These are phyloP conservation scores for Middelhovenomyces tepae DNA, from an alignment of 805 yeast genomes.

Conservation along the genomic window DNA sequence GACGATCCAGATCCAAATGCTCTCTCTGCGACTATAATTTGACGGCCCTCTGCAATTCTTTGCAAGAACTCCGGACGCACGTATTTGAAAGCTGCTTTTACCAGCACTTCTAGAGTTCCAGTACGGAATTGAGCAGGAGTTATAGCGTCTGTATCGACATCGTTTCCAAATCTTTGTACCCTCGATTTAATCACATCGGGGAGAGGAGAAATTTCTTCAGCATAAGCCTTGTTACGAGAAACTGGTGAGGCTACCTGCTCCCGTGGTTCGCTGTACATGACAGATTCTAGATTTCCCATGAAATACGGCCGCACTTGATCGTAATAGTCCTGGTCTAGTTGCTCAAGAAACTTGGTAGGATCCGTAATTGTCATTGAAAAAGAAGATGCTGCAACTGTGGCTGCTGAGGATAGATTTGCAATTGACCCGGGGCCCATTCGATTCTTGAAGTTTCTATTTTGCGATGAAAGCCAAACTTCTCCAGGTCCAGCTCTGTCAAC, in stretches of 20 bases:
- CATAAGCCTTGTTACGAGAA: slow-evolving; percentile 4
- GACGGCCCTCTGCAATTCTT: slow-evolving; percentile 4
- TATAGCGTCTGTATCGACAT: slow-evolving; percentile 13
- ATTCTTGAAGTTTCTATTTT: slow-evolving; percentile 10
- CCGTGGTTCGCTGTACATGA: slow-evolving; percentile 9
- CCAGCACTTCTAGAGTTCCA: slow-evolving; percentile 6
- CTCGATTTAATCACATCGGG: slow-evolving; percentile 7
- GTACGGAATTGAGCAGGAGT: slow-evolving; percentile 11
- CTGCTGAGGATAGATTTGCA: slow-evolving; percentile 10
- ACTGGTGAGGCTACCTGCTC: slow-evolving; percentile 3
- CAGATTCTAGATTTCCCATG: slow-evolving; percentile 5
- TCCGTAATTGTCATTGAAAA: slow-evolving; percentile 10
- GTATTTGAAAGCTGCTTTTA: slow-evolving; percentile 10
- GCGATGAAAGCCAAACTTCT: slow-evolving; percentile 12
- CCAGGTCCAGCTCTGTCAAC: slow-evolving; percentile 11
- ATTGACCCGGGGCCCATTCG: slow-evolving; percentile 13
- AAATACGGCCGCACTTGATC: slow-evolving; percentile 8
- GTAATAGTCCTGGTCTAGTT: slow-evolving; percentile 5
- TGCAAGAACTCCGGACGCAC: slow-evolving; percentile 9
- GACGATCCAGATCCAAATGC: slow-evolving; percentile 13
- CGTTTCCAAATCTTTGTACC: slow-evolving; percentile 11
- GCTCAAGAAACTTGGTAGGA: slow-evolving; percentile 5
- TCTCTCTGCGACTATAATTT: slow-evolving; percentile 10
- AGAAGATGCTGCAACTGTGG: slow-evolving; percentile 10
- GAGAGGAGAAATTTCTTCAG: slow-evolving; percentile 4